These are phyloP conservation scores for Pythium aristosporum DNA, from an alignment of 352 stramenopile species.

Conservation along the genomic window DNA sequence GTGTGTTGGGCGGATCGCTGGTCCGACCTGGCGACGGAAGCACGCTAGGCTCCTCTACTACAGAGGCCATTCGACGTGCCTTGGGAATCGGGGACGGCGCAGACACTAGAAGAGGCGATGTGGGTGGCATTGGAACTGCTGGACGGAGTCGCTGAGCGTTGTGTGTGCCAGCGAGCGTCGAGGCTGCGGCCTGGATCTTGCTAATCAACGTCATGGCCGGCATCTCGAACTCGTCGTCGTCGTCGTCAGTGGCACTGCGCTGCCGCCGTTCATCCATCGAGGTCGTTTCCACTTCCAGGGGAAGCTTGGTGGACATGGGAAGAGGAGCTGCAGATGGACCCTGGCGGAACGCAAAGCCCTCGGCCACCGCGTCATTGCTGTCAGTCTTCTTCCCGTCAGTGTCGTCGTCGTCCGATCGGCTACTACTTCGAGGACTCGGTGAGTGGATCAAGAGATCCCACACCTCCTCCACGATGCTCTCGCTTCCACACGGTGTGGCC, in stretches of 20 bases:
- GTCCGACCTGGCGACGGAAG: neutral
- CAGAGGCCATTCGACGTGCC: neutral
- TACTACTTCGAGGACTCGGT: slow-evolving; percentile 15
- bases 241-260: slow-evolving; percentile 21
- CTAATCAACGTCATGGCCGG: slow-evolving; percentile 15
- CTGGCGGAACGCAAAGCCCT: slow-evolving; percentile 24
- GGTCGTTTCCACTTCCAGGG: neutral
- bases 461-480: slow-evolving; percentile 18
- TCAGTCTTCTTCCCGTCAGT: slow-evolving; percentile 36
- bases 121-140: neutral
- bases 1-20: neutral
- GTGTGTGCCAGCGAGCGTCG: slow-evolving; percentile 8
- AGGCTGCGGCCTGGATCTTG: slow-evolving; percentile 20
- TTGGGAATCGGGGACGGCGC: slow-evolving; percentile 12
- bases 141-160: slow-evolving; percentile 13
- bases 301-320: neutral
- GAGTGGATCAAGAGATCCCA: neutral
- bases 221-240: slow-evolving; percentile 31
- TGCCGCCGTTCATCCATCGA: slow-evolving; percentile 33
- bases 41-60: neutral
- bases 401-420: slow-evolving; percentile 20
- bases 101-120: neutral
- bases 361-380: slow-evolving; percentile 28
- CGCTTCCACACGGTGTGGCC: slow-evolving; percentile 12
- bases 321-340: neutral